phyloP scores from a whole-genome alignment of 2,329 filamentous ascomycete genomes.

The Fusarium buharicum region DNA sequence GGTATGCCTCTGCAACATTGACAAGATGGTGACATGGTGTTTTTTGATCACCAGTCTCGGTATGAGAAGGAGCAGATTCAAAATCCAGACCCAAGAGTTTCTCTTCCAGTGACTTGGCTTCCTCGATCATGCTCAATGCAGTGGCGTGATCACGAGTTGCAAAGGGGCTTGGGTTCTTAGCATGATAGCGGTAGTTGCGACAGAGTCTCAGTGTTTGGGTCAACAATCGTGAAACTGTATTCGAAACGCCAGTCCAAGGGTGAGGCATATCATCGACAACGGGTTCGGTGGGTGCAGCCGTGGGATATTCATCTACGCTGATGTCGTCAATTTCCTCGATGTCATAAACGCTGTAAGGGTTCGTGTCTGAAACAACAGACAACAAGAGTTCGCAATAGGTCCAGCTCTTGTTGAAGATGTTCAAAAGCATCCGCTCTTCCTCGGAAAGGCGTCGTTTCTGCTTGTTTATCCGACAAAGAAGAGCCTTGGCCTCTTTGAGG shows the following conservation, averaged over 20 bases:
- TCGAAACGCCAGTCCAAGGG: slow-evolving; percentile 54
- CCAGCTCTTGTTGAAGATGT: slow-evolving; percentile 54
- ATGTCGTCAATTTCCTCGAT: slow-evolving; percentile 23
- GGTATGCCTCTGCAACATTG: slow-evolving; percentile 52
- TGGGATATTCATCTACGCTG: slow-evolving; percentile 24
- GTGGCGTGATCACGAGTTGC: slow-evolving; percentile 28
- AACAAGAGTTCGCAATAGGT: slow-evolving; percentile 55
- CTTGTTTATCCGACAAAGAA: slow-evolving; percentile 43
- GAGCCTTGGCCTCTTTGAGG: slow-evolving; percentile 44
- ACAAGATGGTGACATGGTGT: slow-evolving; percentile 48
- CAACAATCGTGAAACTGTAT: slow-evolving; percentile 48
- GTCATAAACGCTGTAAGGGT: slow-evolving; percentile 26
- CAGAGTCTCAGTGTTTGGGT: slow-evolving; percentile 52
- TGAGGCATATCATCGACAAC: slow-evolving; percentile 45
- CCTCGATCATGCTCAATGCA: slow-evolving; percentile 44
- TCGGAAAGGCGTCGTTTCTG: slow-evolving; percentile 27
- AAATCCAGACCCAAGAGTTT: slow-evolving; percentile 47
- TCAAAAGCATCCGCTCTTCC: slow-evolving; percentile 46
- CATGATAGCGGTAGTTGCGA: slow-evolving; percentile 48
- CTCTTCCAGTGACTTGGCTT: slow-evolving; percentile 49
- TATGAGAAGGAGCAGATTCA: slow-evolving; percentile 18
- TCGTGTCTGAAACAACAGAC: slow-evolving; percentile 51
- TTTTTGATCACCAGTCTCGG: slow-evolving; percentile 46
- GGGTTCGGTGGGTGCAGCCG: slow-evolving; percentile 14
- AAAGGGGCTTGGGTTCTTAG: slow-evolving; percentile 31